Evolutionary conservation across 2,329 filamentous ascomycete species (phyloP).

Genomic region (Ophiostoma tasmaniense): DNA sequence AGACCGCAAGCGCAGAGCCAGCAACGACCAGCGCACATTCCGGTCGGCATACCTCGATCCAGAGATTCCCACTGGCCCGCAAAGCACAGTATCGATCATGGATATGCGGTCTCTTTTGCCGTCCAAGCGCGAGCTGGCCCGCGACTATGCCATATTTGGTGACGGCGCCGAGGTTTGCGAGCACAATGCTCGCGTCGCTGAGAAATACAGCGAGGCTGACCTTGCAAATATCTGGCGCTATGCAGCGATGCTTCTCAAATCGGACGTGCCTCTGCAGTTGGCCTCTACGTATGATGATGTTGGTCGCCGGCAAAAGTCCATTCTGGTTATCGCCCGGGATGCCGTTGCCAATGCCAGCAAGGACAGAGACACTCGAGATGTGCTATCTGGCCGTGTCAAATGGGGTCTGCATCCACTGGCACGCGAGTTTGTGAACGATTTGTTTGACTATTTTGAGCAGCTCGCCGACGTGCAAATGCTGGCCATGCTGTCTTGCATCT

Average conservation of each 20-base stretch:
- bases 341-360: slow-evolving; percentile 34
- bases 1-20: slow-evolving; percentile 26
- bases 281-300: slow-evolving; percentile 33
- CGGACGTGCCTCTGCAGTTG: slow-evolving; percentile 64
- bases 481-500: slow-evolving; percentile 62
- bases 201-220: slow-evolving; percentile 60
- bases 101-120: slow-evolving; percentile 64
- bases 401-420: slow-evolving; percentile 61
- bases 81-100: slow-evolving; percentile 67
- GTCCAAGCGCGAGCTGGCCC: slow-evolving; percentile 66
- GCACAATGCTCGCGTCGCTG: slow-evolving; percentile 73
- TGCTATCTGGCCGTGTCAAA: slow-evolving; percentile 52
- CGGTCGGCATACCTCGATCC: slow-evolving; percentile 17
- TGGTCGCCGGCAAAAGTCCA: slow-evolving; percentile 43
- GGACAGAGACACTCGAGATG: background rate
- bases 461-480: slow-evolving; percentile 60
- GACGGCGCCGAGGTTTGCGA: slow-evolving; percentile 72
- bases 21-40: slow-evolving; percentile 8
- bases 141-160: slow-evolving; percentile 76
- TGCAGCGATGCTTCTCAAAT: slow-evolving; percentile 65
- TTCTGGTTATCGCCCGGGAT: slow-evolving; percentile 61
- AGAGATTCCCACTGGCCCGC: slow-evolving; percentile 32
- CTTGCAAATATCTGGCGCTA: slow-evolving; percentile 79
- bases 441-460: slow-evolving; percentile 57
- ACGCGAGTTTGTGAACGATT: slow-evolving; percentile 48